Evolutionary conservation across 148 eudicot species (phyloP), one percentile per base, ranked within the genome.

Genomic region (Suaeda aralocaspica): DNA sequence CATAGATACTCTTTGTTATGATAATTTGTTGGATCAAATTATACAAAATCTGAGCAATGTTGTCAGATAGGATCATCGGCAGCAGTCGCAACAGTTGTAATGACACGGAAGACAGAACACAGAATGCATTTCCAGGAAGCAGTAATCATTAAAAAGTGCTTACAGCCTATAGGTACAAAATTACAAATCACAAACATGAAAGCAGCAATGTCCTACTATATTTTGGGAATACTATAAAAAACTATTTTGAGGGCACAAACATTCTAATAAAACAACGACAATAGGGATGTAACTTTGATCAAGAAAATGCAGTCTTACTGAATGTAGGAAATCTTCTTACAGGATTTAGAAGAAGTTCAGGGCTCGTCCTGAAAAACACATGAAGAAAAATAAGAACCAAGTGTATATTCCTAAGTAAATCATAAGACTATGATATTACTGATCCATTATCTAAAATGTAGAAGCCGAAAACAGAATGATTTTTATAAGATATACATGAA

Each of bases 271-370:
- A 62, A 41, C 9, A 62, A 24, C 15, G 22, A 57, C 62, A 59
- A 10, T 13, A 1, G 21, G 30, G 48, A 62, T 41, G 12, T 26
- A 18, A 18, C 11, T 33, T n/a, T 61, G 62, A 51, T 52, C 57
- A 66, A 66, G 60, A 68, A 69, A 62, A 66, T 64, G 24, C 18
- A 28, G 56, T 59, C 76, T 64, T 61, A 77, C 59, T 70, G 72
- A 70, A 64, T 39, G 66, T 42, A 64, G 22, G 51, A 36, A 61
- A 16, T 58, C 74, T 70, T 68, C 95, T 88, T 85, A 93, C 98
- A 72, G 98, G 89, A 81, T 93, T 93, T 53, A 93, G 89, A 55
- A 93, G 89, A 80, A 93, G 92, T 78, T 92, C 98, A 31, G 98
- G 83, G 80, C 96, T 88, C 62, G 95, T 90, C 95, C 98, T 93